A percentile compares a stretch with the other conserved stretches of the same genome.
Conservation (phyloP, 805 yeast genomes). For the Saccharomycopsis sp. region DNA sequence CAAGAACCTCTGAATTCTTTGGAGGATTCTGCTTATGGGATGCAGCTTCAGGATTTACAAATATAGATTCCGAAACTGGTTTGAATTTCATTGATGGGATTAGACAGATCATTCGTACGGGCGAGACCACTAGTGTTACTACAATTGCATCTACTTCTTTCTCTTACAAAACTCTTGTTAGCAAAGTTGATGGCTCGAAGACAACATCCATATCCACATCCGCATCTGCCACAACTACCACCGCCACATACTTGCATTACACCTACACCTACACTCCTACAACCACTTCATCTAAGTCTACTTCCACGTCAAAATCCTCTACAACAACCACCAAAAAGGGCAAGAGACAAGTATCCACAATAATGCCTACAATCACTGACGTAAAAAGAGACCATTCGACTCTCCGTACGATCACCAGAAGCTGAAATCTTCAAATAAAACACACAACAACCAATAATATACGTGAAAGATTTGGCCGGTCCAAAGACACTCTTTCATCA, state of each 20-base stretch:
- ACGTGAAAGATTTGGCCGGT: neutral
- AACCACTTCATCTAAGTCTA: slow-evolving; percentile 4
- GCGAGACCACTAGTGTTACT: slow-evolving; percentile 5
- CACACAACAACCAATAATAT: neutral
- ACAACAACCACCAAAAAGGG: neutral
- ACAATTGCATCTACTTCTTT: slow-evolving; percentile 3
- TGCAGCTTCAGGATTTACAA: slow-evolving; percentile 15
- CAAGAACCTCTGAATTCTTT: slow-evolving; percentile 9
- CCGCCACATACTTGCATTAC: neutral
- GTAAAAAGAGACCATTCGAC: neutral
- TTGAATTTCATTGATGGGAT: slow-evolving; percentile 16
- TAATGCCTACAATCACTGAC: neutral
- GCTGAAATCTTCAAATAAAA: neutral
- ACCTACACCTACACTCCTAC: neutral
- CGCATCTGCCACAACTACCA: neutral
- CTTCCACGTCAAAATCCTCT: slow-evolving; percentile 2
- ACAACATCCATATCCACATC: slow-evolving; percentile 1
- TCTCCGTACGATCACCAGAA: neutral
- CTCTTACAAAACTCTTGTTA: neutral
- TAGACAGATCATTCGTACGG: slow-evolving; percentile 14
- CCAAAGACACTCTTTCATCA: neutral
- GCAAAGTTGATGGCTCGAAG: slow-evolving; percentile 1
- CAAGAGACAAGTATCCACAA: neutral
- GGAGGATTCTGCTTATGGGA: slow-evolving; percentile 21
- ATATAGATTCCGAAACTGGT: slow-evolving; percentile 15